Conservation (phyloP, 1,139 yeast genomes). For the Scheffersomyces cryptocercus region DNA sequence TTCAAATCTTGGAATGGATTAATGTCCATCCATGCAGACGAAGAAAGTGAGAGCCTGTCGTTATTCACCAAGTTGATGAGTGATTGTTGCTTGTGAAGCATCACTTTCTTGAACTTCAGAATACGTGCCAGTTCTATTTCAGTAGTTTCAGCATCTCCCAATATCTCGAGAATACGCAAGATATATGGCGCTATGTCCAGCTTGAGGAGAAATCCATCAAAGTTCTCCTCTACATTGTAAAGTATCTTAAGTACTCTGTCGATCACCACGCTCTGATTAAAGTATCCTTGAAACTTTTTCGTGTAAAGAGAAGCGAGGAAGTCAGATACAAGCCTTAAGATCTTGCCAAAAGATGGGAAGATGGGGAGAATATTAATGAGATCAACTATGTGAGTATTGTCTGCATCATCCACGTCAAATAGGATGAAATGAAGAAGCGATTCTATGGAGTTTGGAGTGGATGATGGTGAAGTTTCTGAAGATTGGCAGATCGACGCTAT, state of each 20-base stretch:
- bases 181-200: constrained; percentile 43
- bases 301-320: constrained; percentile 24
- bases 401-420: constrained; percentile 41
- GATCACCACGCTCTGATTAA: constrained; percentile 11
- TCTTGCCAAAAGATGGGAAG: constrained; percentile 57
- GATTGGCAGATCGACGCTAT: constrained; percentile 12
- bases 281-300: constrained; percentile 24
- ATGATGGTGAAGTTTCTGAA: constrained; percentile 5
- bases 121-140: constrained; percentile 10
- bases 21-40: constrained; percentile 4
- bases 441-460: constrained; percentile 46
- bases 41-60: constrained; percentile 7
- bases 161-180: constrained; percentile 33
- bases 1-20: constrained; percentile 36
- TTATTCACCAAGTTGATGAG: constrained; percentile 31
- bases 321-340: constrained; percentile 40
- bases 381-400: constrained; percentile 34
- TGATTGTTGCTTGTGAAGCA: constrained; percentile 38
- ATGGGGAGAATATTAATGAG: constrained; percentile 64
- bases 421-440: constrained; percentile 73
- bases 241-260: constrained; percentile 24
- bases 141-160: constrained; percentile 14
- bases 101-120: constrained; percentile 29
- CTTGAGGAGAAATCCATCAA: constrained; percentile 41
- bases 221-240: constrained; percentile 33